Evolutionary conservation across 2,329 filamentous ascomycete genomes (phyloP), one percentile per base, ranked within the genome.

Genomic region (Neopestalotiopsis clavispora): DNA sequence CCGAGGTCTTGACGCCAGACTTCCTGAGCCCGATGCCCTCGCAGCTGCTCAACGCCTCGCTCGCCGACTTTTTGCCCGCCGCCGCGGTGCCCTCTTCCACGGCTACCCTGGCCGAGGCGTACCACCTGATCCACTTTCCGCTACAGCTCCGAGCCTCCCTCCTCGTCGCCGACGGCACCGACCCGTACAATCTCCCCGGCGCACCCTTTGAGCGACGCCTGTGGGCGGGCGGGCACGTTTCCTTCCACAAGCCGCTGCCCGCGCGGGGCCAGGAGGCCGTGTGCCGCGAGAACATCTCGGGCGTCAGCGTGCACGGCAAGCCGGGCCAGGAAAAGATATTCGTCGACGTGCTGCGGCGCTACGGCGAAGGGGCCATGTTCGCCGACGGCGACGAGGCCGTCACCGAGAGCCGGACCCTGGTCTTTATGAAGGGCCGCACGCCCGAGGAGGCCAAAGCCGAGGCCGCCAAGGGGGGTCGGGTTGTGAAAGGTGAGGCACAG

Each of bases 51-150:
- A 84, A 86, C 72, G 82, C 89, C 38, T 86, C 90, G 9, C 85
- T 95, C 1, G 76, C 80, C 62, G 87, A 89, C 72, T 84, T 89
- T 67, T 75, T 92, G 12, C 84, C 71, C 32, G 69, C 72, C 23
- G 58, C 63, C 74, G 71, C 72, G 74, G 74, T 75, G 64, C 71
- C 75, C 49, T 20, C n/a, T 17, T 32, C 42, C 20, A 64, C 52
- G 28, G 40, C 38, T 9, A n/a, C 58, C 10, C 81, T 92, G 6
- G 90, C 91, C 0, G 85, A 88, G 38, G 92, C 91, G 45, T 91
- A 97, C 78, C 94, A 98, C 79, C 85, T 97, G 45, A 89, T 95
- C 72, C 97, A 97, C 83, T 98, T 97, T 81, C 94, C 94, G 69
- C 87, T 92, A 12, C 87, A 90, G 71, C 83, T 91, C 20, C 84